A percentile compares a stretch with the other conserved stretches of the same genome.
These are phyloP conservation scores for Botrytis hyacinthi DNA, from an alignment of 2,329 filamentous ascomycete genomes.

Conservation along the genomic window DNA sequence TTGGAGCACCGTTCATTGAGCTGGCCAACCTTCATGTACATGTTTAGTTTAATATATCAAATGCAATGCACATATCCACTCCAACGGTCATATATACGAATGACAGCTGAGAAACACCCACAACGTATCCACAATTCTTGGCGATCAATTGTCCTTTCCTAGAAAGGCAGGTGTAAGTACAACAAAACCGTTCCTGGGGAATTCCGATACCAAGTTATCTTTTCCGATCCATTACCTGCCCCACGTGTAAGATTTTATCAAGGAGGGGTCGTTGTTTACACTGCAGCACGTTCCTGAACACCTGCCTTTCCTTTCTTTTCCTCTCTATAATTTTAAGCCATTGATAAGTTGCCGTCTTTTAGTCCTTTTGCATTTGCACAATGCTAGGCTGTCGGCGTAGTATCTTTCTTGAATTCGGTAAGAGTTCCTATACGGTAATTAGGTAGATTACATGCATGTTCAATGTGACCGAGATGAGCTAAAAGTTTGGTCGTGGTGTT, in stretches of 20 bases:
- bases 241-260: slow-evolving; percentile 12
- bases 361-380: background rate
- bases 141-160: background rate
- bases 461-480: background rate
- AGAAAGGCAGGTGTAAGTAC: slow-evolving; percentile 10
- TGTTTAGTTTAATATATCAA: background rate
- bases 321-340: background rate
- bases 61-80: slow-evolving; percentile 8
- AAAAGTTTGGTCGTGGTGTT: background rate
- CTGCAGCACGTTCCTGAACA: background rate
- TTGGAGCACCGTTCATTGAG: background rate
- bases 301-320: background rate
- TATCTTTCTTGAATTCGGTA: background rate
- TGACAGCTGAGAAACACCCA: background rate
- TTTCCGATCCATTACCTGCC: background rate
- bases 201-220: slow-evolving; percentile 3
- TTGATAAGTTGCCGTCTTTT: slow-evolving; percentile 2
- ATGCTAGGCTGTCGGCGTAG: background rate
- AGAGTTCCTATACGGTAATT: background rate
- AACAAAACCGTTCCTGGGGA: slow-evolving; percentile 6
- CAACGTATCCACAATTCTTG: slow-evolving; percentile 13
- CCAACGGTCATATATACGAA: background rate
- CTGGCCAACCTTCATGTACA: background rate
- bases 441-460: background rate
- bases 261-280: slow-evolving; percentile 10